Evolutionary conservation across 129 eudicot species (phyloP), one percentile per base, ranked within the genome.

Genomic region (Heracleum sosnowskyi): DNA sequence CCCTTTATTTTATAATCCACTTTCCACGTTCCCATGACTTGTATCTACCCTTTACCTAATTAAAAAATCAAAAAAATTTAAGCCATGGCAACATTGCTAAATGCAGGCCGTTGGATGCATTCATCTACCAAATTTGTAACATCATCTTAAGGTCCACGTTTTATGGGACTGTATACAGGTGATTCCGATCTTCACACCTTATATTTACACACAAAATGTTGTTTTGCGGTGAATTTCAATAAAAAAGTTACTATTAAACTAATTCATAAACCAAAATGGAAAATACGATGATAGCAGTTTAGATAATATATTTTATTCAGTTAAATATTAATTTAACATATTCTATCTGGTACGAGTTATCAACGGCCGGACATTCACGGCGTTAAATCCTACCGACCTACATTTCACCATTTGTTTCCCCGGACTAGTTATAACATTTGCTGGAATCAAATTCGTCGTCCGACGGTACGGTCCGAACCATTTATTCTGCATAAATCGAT

Each of bases 391-490:
- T n/a, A 93, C 87, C 63, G 86, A 79, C 22, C 93, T 81, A 71
- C 98, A 91, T 76, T 89, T 86, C 26, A 91, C 15, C 49, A 57
- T 68, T 69, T 66, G 78, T 28, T 77, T 36, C 4, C 20, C 81
- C 89, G 84, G 64, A 40, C 80, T 24, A 7, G 29, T 22, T 12
- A n/a, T n/a, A n/a, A 74, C 20, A 15, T 81, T 77, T 1, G 75
- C 82, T 69, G 90, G 83, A 5, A 78, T 49, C 13, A 80, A 41
- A 34, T 87, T 94, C 2, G 80, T 47, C 22, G 91, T 89, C 45
- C 98, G 88, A 10, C 87, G 86, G 88, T 89, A 88, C 49, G 93
- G 85, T 3, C 92, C 97, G 33, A 94, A 85, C 97, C 97, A 94
- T 79, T 94, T 94, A 72, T 84, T 85, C 87, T 90, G 98, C 93